These are phyloP conservation scores for Schizophyllum amplum DNA, from an alignment of 1,284 basidiomycete species.

Conservation along the genomic window DNA sequence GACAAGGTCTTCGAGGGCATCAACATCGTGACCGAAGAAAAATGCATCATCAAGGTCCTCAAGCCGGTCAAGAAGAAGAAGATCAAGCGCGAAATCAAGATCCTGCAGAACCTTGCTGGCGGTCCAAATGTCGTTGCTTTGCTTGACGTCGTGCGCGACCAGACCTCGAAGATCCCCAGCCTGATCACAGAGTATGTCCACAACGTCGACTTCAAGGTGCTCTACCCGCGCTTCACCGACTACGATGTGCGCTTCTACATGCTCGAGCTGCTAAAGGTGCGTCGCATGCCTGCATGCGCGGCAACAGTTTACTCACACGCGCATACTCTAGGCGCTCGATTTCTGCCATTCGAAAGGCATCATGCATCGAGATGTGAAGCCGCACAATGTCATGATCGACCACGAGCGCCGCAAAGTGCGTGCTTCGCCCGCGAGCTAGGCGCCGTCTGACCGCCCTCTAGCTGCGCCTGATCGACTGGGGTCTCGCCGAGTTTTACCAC, in stretches of 20 bases:
- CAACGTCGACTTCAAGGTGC: conserved; percentile 96
- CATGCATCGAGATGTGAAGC: conserved; percentile 99
- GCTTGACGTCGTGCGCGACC: conserved; percentile 93
- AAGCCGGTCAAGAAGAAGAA: conserved; percentile 99
- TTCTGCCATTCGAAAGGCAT: conserved; percentile 98
- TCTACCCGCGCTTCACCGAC: conserved; percentile 94
- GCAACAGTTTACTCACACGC: conserved; percentile 8
- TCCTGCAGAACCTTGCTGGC: conserved; percentile 92
- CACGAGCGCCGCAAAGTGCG: conserved; percentile 89
- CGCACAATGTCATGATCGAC: conserved; percentile 99
- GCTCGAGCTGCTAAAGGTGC: conserved; percentile 89
- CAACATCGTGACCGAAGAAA: conserved; percentile 88
- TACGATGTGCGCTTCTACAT: conserved; percentile 97
- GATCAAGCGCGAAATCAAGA: conserved; percentile 99
- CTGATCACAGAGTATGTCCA: conserved; percentile 98
- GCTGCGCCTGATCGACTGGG: conserved; percentile 98
- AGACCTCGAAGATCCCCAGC: conserved; percentile 92
- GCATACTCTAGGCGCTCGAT: conserved; percentile 84
- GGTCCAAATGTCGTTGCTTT: conserved; percentile 89
- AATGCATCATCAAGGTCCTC: conserved; percentile 97
- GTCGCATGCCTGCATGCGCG: too few relatives aligned
- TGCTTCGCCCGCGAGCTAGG: neutral
- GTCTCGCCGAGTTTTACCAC: conserved; percentile 97
- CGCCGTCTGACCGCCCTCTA: conserved; percentile 22
- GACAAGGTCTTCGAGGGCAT: conserved; percentile 96